A percentile compares a stretch with the other conserved stretches of the same genome.
Conservation (phyloP, 1,139 yeast genomes). For the Hyphopichia buzzinii region DNA sequence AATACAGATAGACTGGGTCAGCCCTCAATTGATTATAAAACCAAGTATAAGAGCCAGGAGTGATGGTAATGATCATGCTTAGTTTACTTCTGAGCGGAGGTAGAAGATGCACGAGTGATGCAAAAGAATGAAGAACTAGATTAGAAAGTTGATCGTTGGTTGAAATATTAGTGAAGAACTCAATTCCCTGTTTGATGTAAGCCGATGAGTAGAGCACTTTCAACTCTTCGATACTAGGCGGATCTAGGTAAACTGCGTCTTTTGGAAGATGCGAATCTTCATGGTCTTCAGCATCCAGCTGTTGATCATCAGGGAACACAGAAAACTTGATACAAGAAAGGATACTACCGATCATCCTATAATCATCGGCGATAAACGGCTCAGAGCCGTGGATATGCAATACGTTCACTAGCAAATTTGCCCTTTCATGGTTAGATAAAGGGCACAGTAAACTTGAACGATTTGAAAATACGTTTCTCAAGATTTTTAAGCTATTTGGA, state of each 20-base stretch:
- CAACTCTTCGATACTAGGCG: slow-evolving; percentile 8
- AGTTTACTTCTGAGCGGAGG: slow-evolving; percentile 31
- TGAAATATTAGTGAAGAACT: slow-evolving; percentile 12
- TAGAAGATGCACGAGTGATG: slow-evolving; percentile 28
- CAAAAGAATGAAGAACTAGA: slow-evolving; percentile 19
- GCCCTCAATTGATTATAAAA: slow-evolving; percentile 20
- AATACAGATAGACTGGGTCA: slow-evolving; percentile 16
- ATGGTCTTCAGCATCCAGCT: slow-evolving; percentile 9
- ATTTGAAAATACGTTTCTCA: slow-evolving; percentile 3
- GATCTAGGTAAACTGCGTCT: slow-evolving; percentile 7
- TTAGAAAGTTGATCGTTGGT: slow-evolving; percentile 9
- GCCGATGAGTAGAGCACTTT: slow-evolving; percentile 20
- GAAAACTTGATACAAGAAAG: slow-evolving; percentile 22
- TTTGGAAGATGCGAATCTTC: slow-evolving; percentile 10
- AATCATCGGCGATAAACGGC: slow-evolving; percentile 18
- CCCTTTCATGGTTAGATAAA: slow-evolving; percentile 6
- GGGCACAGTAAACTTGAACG: neutral
- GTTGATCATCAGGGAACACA: slow-evolving; percentile 10
- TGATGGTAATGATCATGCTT: slow-evolving; percentile 36
- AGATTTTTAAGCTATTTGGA: slow-evolving; percentile 1
- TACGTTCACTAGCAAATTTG: slow-evolving; percentile 18
- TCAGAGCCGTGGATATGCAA: slow-evolving; percentile 17
- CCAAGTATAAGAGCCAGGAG: slow-evolving; percentile 33
- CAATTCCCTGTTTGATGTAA: slow-evolving; percentile 24
- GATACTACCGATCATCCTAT: slow-evolving; percentile 18